phyloP scores from a whole-genome alignment of 2,329 filamentous ascomycete species.

The Thielaviopsis populi region DNA sequence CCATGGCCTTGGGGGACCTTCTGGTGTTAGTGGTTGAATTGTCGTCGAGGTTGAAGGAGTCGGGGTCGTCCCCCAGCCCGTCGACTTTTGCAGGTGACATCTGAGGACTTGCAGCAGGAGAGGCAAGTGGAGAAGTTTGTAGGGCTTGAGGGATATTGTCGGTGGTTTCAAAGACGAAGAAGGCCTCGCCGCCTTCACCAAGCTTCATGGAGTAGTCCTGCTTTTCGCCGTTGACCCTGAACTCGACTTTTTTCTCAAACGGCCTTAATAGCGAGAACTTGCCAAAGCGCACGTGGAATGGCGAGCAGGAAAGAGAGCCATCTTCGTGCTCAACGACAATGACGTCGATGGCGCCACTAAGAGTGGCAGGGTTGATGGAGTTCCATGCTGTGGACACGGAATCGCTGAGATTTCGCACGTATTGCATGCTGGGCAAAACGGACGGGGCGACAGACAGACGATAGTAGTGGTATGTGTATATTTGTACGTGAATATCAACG shows the following conservation, averaged over 20 bases:
- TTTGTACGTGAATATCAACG: conserved; percentile 7
- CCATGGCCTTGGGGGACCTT: conserved; percentile 31
- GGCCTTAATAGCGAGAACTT: conserved; percentile 93
- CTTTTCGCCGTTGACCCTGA: conserved; percentile 81
- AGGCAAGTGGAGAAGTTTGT: conserved; percentile 88
- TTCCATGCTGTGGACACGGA: conserved; percentile 99
- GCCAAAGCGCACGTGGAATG: conserved; percentile 96
- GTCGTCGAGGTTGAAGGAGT: conserved; percentile 39
- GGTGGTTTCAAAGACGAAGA: conserved; percentile 95
- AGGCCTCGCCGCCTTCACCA: conserved; percentile 91
- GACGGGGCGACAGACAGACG: not conserved
- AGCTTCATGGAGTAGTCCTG: conserved; percentile 97
- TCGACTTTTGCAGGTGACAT: conserved; percentile 28
- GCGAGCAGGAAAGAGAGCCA: conserved; percentile 76
- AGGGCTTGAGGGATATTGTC: conserved; percentile 82
- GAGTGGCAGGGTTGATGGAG: conserved; percentile 92
- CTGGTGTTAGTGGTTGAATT: conserved; percentile 46
- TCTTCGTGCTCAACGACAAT: conserved; percentile 96
- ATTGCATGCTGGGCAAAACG: conserved; percentile 58
- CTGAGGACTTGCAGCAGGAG: conserved; percentile 74
- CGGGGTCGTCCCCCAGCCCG: conserved; percentile 17
- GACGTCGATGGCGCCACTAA: conserved; percentile 96
- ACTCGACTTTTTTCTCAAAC: conserved; percentile 98
- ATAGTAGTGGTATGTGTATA: not conserved
- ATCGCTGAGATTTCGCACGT: conserved; percentile 88